Percentiles rank a stretch among this genome's conserved stretches.
phyloP scores from a whole-genome alignment of 176 grass and related monocot genomes.

The Raddia distichophylla region DNA sequence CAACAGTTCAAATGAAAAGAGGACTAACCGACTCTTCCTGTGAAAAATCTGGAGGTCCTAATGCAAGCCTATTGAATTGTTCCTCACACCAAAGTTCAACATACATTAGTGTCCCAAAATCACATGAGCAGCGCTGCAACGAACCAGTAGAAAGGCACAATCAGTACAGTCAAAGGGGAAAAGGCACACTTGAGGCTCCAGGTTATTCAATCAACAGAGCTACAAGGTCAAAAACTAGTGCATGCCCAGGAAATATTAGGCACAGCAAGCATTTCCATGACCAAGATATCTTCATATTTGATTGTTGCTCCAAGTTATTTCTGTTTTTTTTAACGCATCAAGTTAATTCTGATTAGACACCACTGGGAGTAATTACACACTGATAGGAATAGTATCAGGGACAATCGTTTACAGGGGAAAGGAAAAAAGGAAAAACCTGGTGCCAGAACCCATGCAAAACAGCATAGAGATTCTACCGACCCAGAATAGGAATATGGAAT shows the following conservation, averaged over 20 bases:
- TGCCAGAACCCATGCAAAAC: background rate
- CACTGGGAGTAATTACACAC: background rate
- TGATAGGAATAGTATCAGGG: background rate
- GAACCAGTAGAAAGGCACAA: constrained; percentile 38
- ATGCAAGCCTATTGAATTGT: constrained; percentile 71
- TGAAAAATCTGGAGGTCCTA: constrained; percentile 88
- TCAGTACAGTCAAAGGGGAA: constrained; percentile 35
- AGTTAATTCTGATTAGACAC: background rate
- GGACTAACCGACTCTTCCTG: constrained; percentile 70
- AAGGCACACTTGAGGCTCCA: background rate
- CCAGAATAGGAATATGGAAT: background rate
- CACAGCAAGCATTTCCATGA: background rate
- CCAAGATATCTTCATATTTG: constrained; percentile 10
- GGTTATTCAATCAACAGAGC: background rate
- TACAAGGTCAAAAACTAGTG: constrained; percentile 25
- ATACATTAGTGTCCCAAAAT: constrained; percentile 83
- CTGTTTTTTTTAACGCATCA: background rate
- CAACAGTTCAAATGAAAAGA: constrained; percentile 24
- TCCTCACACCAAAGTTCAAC: constrained; percentile 95
- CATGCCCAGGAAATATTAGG: constrained; percentile 4
- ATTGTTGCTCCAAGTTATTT: constrained; percentile 13
- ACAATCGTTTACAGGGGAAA: constrained; percentile 6
- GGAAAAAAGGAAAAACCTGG: background rate
- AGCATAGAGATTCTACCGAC: background rate
- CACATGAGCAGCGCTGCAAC: constrained; percentile 76